Evolutionary conservation across 495 filamentous ascomycete species (phyloP).

Genomic region (Clohesyomyces aquaticus): DNA sequence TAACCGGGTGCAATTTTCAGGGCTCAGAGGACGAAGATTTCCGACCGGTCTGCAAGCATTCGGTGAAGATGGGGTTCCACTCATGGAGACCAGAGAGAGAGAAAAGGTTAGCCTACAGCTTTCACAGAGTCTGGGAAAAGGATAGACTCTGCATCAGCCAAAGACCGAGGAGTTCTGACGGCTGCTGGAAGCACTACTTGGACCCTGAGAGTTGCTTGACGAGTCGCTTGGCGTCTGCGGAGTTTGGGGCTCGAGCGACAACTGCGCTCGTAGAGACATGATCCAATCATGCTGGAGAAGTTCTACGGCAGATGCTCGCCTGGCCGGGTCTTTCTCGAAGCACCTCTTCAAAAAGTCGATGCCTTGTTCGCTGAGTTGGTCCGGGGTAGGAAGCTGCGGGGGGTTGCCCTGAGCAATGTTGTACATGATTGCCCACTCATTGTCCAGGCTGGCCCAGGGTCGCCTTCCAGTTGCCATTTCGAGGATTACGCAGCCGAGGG

Average conservation of each 20-base stretch:
- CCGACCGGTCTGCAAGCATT: background rate
- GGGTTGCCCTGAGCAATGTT: constrained; percentile 97
- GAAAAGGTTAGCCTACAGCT: constrained; percentile 10
- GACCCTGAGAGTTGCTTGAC: constrained; percentile 30
- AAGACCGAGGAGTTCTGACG: constrained; percentile 37
- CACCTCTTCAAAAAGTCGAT: constrained; percentile 87
- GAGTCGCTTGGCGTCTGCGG: constrained; percentile 44
- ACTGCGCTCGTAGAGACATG: constrained; percentile 63
- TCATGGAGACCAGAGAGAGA: background rate
- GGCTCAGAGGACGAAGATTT: constrained; percentile 10
- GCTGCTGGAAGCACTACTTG: constrained; percentile 29
- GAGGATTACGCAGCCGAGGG: constrained; percentile 91
- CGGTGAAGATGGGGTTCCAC: background rate
- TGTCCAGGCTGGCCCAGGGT: constrained; percentile 96
- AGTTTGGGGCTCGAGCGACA: constrained; percentile 58
- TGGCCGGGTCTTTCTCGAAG: constrained; percentile 83
- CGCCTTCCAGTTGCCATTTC: constrained; percentile 97
- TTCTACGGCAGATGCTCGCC: constrained; percentile 81
- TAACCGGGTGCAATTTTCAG: constrained; percentile 22
- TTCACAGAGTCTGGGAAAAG: background rate
- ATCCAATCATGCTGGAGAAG: constrained; percentile 98
- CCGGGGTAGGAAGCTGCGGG: constrained; percentile 75
- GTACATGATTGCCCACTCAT: constrained; percentile 99
- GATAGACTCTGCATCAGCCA: background rate
- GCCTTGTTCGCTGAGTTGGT: constrained; percentile 81